These are phyloP conservation scores for Vanderwaltozyma yarrowii DNA, from an alignment of 805 yeast genomes.

Conservation along the genomic window DNA sequence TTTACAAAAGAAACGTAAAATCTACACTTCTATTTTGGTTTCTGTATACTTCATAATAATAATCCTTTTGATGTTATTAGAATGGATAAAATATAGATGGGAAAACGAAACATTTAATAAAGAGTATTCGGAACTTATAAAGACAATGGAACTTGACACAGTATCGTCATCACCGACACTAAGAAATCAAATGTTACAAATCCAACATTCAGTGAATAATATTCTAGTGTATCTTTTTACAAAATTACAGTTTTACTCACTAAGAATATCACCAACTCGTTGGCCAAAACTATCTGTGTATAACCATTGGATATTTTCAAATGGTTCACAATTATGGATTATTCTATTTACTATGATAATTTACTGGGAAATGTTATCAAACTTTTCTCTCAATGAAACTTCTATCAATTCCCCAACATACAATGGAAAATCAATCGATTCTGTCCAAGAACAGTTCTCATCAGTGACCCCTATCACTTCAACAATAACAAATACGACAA, in stretches of 20 bases:
- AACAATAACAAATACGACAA: no score
- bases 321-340: conserved; percentile 6
- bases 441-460: no score
- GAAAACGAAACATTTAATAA: neutral
- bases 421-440: no score
- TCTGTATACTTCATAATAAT: neutral
- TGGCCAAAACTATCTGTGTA: neutral
- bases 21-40: neutral
- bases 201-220: neutral
- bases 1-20: no score
- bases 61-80: neutral
- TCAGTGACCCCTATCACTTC: no score
- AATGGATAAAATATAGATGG: neutral
- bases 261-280: neutral
- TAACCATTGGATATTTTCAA: conserved; percentile 9
- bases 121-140: neutral
- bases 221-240: neutral
- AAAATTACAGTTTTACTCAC: neutral
- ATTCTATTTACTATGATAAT: conserved; percentile 5
- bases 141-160: neutral
- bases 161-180: neutral
- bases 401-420: no score
- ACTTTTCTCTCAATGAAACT: neutral
- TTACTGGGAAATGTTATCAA: conserved; percentile 4
- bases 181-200: neutral